phyloP scores from a whole-genome alignment of 1,284 basidiomycete genomes.

The Phellinidium pouzarii region DNA sequence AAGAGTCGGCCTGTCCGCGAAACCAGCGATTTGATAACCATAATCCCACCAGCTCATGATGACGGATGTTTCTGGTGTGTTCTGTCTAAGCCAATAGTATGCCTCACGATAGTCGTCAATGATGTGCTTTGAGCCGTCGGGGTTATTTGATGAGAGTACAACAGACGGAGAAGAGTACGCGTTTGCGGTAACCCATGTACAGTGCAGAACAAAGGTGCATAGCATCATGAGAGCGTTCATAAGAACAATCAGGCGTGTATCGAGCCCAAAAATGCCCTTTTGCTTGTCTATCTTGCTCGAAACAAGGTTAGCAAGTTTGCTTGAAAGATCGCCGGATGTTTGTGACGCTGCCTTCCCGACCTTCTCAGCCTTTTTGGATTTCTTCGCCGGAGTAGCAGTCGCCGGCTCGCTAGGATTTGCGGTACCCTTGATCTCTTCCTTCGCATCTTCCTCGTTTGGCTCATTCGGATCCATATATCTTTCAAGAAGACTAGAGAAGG shows the following conservation, averaged over 20 bases:
- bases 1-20: slow-evolving; percentile 95
- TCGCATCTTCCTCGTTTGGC: slow-evolving; percentile 41
- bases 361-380: slow-evolving; percentile 63
- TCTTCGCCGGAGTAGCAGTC: slow-evolving; percentile 23
- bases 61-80: slow-evolving; percentile 87
- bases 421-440: slow-evolving; percentile 27
- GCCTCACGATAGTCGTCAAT: slow-evolving; percentile 99
- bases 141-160: slow-evolving; percentile 77
- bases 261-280: slow-evolving; percentile 77
- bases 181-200: slow-evolving; percentile 92
- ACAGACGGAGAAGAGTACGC: slow-evolving; percentile 99
- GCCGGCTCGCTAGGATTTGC: slow-evolving; percentile 25
- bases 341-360: slow-evolving; percentile 47
- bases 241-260: slow-evolving; percentile 76
- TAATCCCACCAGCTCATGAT: slow-evolving; percentile 99
- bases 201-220: slow-evolving; percentile 89
- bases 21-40: slow-evolving; percentile 98
- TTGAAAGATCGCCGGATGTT: slow-evolving; percentile 24
- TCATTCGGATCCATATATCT: slow-evolving; percentile 77
- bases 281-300: slow-evolving; percentile 25
- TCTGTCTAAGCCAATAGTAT: slow-evolving; percentile 99
- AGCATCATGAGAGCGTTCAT: slow-evolving; percentile 77
- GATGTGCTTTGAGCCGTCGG: slow-evolving; percentile 88
- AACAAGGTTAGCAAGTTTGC: slow-evolving; percentile 34
- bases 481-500: slow-evolving; percentile 84